Conservation (phyloP, 257 asterid species). For the Schizonepeta tenuifolia region DNA sequence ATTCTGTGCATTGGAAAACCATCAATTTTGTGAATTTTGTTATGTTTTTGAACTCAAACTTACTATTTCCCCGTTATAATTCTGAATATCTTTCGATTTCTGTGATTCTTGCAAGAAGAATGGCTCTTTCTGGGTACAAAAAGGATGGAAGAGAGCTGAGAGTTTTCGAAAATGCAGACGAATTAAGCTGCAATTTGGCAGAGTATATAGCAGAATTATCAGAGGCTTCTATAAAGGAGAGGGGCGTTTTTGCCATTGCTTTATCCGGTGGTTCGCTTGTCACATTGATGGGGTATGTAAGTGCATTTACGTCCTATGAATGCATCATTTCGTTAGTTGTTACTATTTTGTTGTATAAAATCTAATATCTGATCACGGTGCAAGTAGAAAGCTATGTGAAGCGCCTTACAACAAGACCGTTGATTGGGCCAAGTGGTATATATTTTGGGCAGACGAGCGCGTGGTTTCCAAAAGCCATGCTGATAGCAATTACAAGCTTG, state of each 20-base stretch:
- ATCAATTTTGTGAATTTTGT: conserved; percentile 27
- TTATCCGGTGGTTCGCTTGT: conserved; percentile 95
- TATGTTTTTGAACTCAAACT: conserved; percentile 27
- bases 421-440: conserved; percentile 92
- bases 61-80: background rate
- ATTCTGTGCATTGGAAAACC: conserved; percentile 1
- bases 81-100: conserved; percentile 30
- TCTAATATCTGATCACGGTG: conserved; percentile 18
- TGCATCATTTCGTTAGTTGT: background rate
- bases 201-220: conserved; percentile 89
- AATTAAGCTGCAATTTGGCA: conserved; percentile 74
- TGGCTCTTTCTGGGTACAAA: conserved; percentile 61
- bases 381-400: conserved; percentile 81
- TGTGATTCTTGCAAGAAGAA: conserved; percentile 45
- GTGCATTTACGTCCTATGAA: conserved; percentile 18
- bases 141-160: conserved; percentile 71
- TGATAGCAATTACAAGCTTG: conserved; percentile 93
- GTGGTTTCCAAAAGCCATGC: conserved; percentile 85
- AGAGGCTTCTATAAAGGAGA: conserved; percentile 82
- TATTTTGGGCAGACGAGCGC: conserved; percentile 94
- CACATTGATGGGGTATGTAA: conserved; percentile 66
- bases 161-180: conserved; percentile 67
- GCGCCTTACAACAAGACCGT: conserved; percentile 93
- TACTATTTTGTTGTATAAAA: background rate
- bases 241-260: conserved; percentile 83